A percentile compares a stretch with the other conserved stretches of the same genome.
phyloP scores from a whole-genome alignment of 371 early-diverging fungal genomes.

The Zychaea mexicana region DNA sequence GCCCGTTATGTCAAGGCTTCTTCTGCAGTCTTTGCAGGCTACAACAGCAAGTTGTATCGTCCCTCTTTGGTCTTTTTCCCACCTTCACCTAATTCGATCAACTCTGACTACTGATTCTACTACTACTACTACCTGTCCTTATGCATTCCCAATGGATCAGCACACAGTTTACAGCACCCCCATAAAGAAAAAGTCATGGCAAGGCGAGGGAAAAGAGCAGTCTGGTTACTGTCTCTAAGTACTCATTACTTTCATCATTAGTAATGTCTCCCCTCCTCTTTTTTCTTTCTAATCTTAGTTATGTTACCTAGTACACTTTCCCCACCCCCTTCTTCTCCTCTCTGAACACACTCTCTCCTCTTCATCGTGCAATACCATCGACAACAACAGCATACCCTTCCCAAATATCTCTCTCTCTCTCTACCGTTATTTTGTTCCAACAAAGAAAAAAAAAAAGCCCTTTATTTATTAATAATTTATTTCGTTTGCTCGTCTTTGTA shows the following conservation, averaged over 20 bases:
- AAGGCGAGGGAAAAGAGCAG: too few relatives aligned
- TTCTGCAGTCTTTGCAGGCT: not conserved
- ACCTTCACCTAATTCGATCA: conserved; percentile 43
- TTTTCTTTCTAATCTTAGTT: too few relatives aligned
- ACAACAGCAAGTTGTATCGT: conserved; percentile 1
- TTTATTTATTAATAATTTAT: conserved; percentile 1
- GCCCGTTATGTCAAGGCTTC: not conserved
- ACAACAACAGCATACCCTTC: too few relatives aligned
- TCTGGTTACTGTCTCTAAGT: too few relatives aligned
- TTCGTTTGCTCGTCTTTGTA: conserved; percentile 38
- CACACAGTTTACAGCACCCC: too few relatives aligned
- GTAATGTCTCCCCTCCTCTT: too few relatives aligned
- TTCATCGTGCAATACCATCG: too few relatives aligned
- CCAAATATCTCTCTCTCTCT: conserved; percentile 10
- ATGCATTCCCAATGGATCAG: too few relatives aligned
- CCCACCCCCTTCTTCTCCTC: too few relatives aligned
- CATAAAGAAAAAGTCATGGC: too few relatives aligned
- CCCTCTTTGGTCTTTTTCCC: conserved; percentile 39
- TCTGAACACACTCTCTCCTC: not conserved
- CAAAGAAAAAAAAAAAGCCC: not conserved
- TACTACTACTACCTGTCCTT: not conserved
- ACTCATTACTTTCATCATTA: too few relatives aligned
- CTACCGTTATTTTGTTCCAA: not conserved
- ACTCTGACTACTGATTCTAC: not conserved
- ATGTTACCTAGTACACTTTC: too few relatives aligned